Conservation (phyloP, 306 rosid species). For the Astragalus membranaceus region DNA sequence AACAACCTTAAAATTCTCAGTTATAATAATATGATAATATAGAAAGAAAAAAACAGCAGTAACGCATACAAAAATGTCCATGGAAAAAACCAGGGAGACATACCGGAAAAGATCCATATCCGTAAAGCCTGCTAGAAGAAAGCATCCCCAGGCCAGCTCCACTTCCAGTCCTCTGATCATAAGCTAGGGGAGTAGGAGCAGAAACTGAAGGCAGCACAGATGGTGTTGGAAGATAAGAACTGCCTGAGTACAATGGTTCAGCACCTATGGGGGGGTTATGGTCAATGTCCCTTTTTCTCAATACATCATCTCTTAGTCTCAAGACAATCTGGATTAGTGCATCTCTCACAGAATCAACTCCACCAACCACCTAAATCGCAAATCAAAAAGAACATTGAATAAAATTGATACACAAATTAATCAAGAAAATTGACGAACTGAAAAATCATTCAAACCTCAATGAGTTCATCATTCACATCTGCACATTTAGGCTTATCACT, state of each 20-base stretch:
- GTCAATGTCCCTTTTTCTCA: constrained; percentile 64
- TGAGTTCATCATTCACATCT: constrained; percentile 64
- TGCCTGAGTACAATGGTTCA: constrained; percentile 58
- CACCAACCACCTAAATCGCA: constrained; percentile 61
- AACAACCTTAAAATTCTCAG: neutral
- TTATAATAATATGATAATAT: neutral
- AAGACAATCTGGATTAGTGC: constrained; percentile 91
- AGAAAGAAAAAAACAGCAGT: neutral
- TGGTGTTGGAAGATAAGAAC: constrained; percentile 54
- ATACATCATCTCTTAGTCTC: constrained; percentile 82
- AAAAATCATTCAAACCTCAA: constrained; percentile 61
- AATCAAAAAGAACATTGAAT: constrained; percentile 7
- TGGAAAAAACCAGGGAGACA: constrained; percentile 14
- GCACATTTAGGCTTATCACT: constrained; percentile 70
- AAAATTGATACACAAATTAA: neutral
- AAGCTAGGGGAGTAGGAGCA: constrained; percentile 54
- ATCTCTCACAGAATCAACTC: constrained; percentile 73
- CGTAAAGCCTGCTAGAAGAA: constrained; percentile 69
- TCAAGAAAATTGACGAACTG: neutral
- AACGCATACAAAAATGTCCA: neutral
- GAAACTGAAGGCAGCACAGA: constrained; percentile 67
- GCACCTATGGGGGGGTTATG: constrained; percentile 43
- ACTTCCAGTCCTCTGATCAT: constrained; percentile 82
- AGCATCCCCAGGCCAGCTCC: constrained; percentile 70
- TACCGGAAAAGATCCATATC: constrained; percentile 88